These are phyloP conservation scores for Lyophyllum decastes DNA, from an alignment of 768 basidiomycete species.

Conservation along the genomic window DNA sequence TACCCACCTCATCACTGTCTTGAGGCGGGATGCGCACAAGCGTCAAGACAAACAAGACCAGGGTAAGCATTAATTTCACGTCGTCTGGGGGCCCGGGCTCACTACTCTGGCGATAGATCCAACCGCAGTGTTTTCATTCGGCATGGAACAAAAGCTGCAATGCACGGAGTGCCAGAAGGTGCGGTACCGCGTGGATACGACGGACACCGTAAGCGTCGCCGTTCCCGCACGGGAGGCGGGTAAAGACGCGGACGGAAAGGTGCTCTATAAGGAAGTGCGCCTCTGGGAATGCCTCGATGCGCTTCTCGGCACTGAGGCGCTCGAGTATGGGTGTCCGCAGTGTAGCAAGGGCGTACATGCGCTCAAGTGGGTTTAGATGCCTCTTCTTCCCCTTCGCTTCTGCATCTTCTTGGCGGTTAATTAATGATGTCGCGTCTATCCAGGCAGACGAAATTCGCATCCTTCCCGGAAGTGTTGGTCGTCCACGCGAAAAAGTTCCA, in stretches of 20 bases:
- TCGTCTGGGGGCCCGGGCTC: background rate
- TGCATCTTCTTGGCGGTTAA: background rate
- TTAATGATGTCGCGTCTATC: background rate
- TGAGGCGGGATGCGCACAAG: constrained; percentile 68
- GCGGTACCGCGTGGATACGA: constrained; percentile 75
- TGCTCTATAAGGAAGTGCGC: constrained; percentile 59
- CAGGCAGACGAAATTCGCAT: constrained; percentile 77
- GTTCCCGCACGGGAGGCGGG: constrained; percentile 68
- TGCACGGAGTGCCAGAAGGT: constrained; percentile 80
- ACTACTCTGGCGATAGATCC: constrained; percentile 46
- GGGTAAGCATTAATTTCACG: constrained; percentile 21
- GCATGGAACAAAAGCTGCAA: constrained; percentile 84
- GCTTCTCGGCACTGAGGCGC: constrained; percentile 56
- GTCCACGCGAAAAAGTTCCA: constrained; percentile 94
- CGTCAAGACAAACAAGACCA: constrained; percentile 36
- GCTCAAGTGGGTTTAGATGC: constrained; percentile 69
- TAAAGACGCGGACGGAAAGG: constrained; percentile 54
- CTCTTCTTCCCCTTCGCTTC: background rate
- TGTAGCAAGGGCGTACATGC: constrained; percentile 74
- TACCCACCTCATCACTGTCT: constrained; percentile 69
- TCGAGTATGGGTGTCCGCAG: constrained; percentile 81
- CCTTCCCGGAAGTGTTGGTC: constrained; percentile 87
- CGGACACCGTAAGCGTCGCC: constrained; percentile 78
- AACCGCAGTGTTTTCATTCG: constrained; percentile 78
- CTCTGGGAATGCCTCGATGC: constrained; percentile 63